These are phyloP conservation scores for Aphanomyces euteiches DNA, from an alignment of 352 stramenopile genomes.

Conservation along the genomic window DNA sequence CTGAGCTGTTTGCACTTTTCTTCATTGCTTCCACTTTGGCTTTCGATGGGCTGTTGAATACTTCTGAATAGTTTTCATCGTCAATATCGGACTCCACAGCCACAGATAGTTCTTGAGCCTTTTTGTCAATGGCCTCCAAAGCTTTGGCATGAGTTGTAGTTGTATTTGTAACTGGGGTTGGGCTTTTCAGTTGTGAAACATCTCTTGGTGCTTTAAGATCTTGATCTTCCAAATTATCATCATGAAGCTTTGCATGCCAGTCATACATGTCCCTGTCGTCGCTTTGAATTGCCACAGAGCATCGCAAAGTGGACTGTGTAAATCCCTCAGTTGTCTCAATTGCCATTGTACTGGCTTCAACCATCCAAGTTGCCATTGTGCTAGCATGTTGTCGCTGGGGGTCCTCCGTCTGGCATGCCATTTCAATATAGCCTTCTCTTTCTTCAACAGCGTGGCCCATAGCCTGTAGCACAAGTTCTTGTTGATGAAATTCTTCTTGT, in stretches of 20 bases:
- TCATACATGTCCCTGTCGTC: not conserved
- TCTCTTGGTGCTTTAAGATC: not conserved
- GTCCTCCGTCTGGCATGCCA: slow-evolving; percentile 17
- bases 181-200: too few species aligned
- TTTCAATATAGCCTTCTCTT: slow-evolving; percentile 8
- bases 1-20: not conserved
- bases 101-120: not conserved
- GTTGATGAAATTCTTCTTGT: slow-evolving; percentile 11
- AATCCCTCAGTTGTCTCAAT: slow-evolving; percentile 15
- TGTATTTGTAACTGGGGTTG: too few species aligned
- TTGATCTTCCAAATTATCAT: not conserved
- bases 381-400: not conserved
- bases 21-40: not conserved
- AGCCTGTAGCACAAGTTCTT: slow-evolving; percentile 18
- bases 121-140: not conserved
- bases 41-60: slow-evolving; percentile 1
- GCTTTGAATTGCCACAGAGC: slow-evolving; percentile 23
- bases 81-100: not conserved
- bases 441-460: slow-evolving; percentile 9
- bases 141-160: not conserved
- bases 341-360: slow-evolving; percentile 23
- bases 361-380: slow-evolving; percentile 11
- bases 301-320: slow-evolving; percentile 7
- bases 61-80: not conserved
- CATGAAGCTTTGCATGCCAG: not conserved